Evolutionary conservation across 768 basidiomycete species (phyloP), one percentile per base, ranked within the genome.

Genomic region (Sistotremastrum suecicum): DNA sequence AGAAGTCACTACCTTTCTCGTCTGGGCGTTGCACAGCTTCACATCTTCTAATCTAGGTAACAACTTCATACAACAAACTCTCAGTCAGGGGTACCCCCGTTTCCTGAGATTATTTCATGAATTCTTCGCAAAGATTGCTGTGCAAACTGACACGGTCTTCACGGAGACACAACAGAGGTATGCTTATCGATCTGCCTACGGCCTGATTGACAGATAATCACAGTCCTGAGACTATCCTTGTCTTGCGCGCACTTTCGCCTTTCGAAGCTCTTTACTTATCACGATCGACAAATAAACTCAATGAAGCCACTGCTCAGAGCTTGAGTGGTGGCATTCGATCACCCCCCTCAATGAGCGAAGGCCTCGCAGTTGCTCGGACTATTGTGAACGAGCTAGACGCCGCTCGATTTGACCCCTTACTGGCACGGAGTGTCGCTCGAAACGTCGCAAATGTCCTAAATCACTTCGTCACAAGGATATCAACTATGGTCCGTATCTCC

Each of bases 81-180:
- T 99, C 37, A 80, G 81, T 52, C 68, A 77, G 2, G 84, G 86
- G 11, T 98, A 98, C 63, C 89, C 92, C 3, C 75, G 76, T 42
- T 68, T 99, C 3, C 60, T 99, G 6, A 75, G 95, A 7, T 71
- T 97, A 2, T 92, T 99, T 63, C 95, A 99, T 46, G 90, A 91
- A 37, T 95, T 99, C 65, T 99, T 99, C 59, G 78, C 83, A 32
- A 91, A 91, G 60, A 89, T 98, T 44, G 80, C 89, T 2, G 83
- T 94, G 7, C 87, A 97, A 58, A 95, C 95, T 1, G 94, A 98
- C 56, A 98, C 95, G 0, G 67, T 86, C 5, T 98, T 98, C 59
- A 80, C 77, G 0, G 76, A 80, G 44, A 70, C 75, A 0, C 74
- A 83, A 42, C 95, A 99, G 64, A 90, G 87, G 89, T 86, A 44